A percentile compares a stretch with the other conserved stretches of the same genome.
Conservation (phyloP, 116 monocot species). For the Iris pallida region DNA sequence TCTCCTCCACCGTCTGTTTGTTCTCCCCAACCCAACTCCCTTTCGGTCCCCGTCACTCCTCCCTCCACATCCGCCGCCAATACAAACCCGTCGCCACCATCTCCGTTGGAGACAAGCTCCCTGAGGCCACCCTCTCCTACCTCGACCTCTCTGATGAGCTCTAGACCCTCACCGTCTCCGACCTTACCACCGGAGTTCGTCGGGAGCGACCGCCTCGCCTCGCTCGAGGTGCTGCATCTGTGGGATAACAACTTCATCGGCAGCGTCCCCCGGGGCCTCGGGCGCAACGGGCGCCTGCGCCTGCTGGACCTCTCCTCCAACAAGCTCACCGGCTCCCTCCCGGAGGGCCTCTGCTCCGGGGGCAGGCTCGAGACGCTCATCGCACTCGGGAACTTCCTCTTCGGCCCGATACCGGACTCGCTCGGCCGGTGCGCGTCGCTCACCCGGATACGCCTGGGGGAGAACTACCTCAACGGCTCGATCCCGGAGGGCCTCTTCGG, state of each 20-base stretch:
- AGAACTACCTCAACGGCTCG: constrained; percentile 53
- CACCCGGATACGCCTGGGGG: constrained; percentile 40
- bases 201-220: constrained; percentile 26
- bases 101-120: constrained; percentile 83
- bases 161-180: constrained; percentile 55
- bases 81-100: too few species aligned
- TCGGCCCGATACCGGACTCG: constrained; percentile 42
- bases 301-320: constrained; percentile 50
- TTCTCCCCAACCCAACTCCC: too few species aligned
- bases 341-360: constrained; percentile 37
- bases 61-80: constrained; percentile 7
- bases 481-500: constrained; percentile 39
- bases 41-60: constrained; percentile 29
- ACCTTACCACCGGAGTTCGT: constrained; percentile 61
- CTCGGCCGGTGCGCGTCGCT: constrained; percentile 41
- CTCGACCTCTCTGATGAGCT: constrained; percentile 55
- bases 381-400: constrained; percentile 54
- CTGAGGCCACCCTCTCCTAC: constrained; percentile 73
- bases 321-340: constrained; percentile 45
- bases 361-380: constrained; percentile 44
- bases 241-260: constrained; percentile 71
- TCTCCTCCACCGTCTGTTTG: too few species aligned
- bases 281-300: constrained; percentile 34
- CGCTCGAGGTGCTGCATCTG: constrained; percentile 47
- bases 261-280: constrained; percentile 29